These are phyloP conservation scores for Erodium trifolium DNA, from an alignment of 441 rosid species.

Conservation along the genomic window DNA sequence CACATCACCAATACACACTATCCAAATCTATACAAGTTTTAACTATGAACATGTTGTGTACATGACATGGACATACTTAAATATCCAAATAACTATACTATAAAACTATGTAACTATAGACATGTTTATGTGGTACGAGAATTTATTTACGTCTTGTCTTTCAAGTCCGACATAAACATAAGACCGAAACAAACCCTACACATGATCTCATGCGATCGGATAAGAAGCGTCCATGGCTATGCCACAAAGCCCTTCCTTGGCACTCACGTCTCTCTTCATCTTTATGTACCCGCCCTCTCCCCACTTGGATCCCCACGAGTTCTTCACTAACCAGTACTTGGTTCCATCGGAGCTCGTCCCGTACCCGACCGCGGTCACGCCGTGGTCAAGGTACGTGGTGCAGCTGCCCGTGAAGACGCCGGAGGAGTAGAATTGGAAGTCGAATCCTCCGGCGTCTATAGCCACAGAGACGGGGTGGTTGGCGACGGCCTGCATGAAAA, in stretches of 20 bases:
- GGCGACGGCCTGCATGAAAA: slow-evolving; percentile 17
- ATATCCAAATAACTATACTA: no score
- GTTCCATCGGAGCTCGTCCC: slow-evolving; percentile 2
- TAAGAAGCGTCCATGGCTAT: not conserved
- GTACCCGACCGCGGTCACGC: slow-evolving; percentile 19
- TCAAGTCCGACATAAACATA: no score
- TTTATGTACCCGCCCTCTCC: slow-evolving; percentile 24
- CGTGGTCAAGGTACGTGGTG: slow-evolving; percentile 21
- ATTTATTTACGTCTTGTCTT: no score
- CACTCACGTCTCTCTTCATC: slow-evolving; percentile 17
- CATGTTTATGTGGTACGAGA: no score
- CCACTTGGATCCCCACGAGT: slow-evolving; percentile 10
- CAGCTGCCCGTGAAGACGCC: slow-evolving; percentile 21
- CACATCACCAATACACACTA: no score
- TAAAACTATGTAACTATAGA: no score
- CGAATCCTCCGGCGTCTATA: slow-evolving; percentile 19
- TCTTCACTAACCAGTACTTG: slow-evolving; percentile 19
- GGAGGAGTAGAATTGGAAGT: slow-evolving; percentile 23
- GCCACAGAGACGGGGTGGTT: slow-evolving; percentile 22
- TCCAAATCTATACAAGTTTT: no score
- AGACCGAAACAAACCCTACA: no score
- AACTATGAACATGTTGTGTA: no score
- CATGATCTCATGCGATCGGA: not conserved
- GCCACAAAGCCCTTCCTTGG: slow-evolving; percentile 3
- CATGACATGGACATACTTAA: no score